A percentile compares a stretch with the other conserved stretches of the same genome.
Evolutionary conservation across 495 filamentous ascomycete species (phyloP).

Genomic region (Cercophora samala): DNA sequence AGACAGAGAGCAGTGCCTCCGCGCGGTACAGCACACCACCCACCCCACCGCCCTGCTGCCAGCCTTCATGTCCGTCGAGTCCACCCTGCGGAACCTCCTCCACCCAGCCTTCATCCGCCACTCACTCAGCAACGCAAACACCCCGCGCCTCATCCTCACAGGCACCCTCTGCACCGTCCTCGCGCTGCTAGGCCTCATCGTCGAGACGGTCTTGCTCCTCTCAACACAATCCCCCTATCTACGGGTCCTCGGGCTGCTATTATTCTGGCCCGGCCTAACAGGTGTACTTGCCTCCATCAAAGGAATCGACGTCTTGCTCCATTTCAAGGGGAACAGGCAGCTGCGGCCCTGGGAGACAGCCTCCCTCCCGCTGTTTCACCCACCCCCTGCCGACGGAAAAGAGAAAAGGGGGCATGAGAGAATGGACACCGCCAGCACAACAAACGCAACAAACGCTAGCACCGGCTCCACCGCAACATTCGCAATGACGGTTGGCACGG

Average conservation of each 20-base stretch:
- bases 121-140: conserved; percentile 64
- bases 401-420: not conserved
- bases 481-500: not conserved
- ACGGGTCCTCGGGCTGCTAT: conserved; percentile 52
- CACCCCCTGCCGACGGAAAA: not conserved
- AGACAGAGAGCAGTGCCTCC: conserved; percentile 57
- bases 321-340: conserved; percentile 57
- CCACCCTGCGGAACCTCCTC: conserved; percentile 32
- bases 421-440: not conserved
- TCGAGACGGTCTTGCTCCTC: conserved; percentile 56
- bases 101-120: conserved; percentile 50
- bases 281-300: conserved; percentile 58
- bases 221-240: conserved; percentile 51
- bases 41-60: conserved; percentile 63
- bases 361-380: not conserved
- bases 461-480: not conserved
- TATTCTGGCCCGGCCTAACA: conserved; percentile 59
- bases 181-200: conserved; percentile 49
- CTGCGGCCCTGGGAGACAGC: conserved; percentile 62
- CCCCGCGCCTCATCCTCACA: conserved; percentile 56
- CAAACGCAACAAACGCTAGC: too few species aligned
- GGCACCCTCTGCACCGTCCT: conserved; percentile 49
- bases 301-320: conserved; percentile 62
- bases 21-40: conserved; percentile 64
- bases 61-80: conserved; percentile 56